Base-by-base conservation (phyloP, 1,284 basidiomycete species). In the Rhodofomes roseus region DNA sequence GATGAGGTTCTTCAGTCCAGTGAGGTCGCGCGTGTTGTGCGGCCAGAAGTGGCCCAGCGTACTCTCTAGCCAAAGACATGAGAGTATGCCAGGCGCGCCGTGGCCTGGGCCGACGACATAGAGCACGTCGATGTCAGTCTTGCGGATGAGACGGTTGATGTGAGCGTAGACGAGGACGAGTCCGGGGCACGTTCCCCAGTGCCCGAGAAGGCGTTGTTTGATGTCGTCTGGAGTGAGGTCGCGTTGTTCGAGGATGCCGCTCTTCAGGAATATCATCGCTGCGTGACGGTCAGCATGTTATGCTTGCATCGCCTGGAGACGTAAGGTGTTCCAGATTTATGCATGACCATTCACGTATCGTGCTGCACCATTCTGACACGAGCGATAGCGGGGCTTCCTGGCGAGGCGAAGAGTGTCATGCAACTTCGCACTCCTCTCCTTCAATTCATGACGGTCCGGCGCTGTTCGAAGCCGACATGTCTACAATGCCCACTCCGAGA, bases 51-150 rank as follows among this genome's bases (percentile, higher is more conserved):
- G 75, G 29, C 83, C 79, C 56, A 95, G 82, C 6, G 90, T 85
- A 58, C 91, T 87, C 74, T 95, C 93, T 60, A 95, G 79, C 85
- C 89, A 95, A 23, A 94, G 81, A 63, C 85, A 87, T 8, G 92
- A 81, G 18, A 95, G 82, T 37, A 95, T 81, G 23, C 84, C 91
- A 7, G 93, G 93, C 4, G 93, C 93, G 39, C 90, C 90, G 63
- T 93, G 91, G 20, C 90, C 88, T 55, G 87, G 90, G 37, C 90
- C 86, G 22, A 87, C 87, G 59, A 94, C 84, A 61, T 88, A 90
- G 53, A 94, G 78, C 11, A 83, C 77, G 66, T 87, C 82, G 2
- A 83, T 68, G 55, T 76, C 76, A 5, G 81, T 81, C 65, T 85
- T 88, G 55, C 77, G 77, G 66, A 95, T 87, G 63, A 95, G 79